Evolutionary conservation across 345 rosid genomes (phyloP), one percentile per base, ranked within the genome.

Genomic region (Lepidium sativum): DNA sequence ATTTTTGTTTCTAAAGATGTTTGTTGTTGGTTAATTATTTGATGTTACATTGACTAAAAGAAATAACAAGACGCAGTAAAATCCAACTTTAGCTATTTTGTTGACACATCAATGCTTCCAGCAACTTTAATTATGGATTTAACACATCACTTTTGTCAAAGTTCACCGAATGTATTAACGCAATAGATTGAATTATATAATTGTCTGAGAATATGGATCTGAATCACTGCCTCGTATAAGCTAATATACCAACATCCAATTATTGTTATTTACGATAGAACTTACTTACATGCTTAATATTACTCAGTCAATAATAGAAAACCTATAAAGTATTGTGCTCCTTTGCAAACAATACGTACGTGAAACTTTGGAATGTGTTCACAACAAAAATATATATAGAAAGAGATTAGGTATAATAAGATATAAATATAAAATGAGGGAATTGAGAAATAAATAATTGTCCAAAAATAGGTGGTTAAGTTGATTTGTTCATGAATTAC

Each of bases 101-200:
- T 60, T 60, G 54, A 44, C 42, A 60, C 42, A 44, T 60, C 54
- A 44, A 18, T 54, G 43, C 43, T n/a, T 54, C 12, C 18, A 57
- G 23, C 41, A 40, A 57, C 38, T 60, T 32, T 43, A 60, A 31
- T 33, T n/a, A 16, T 43, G 41, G 27, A 34, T 32, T 47, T 44
- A 12, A 12, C 20, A 57, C 21, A 57, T 23, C 8, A 9, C 35
- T 40, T 43, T 29, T 31, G 52, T 11, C 8, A 54, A 54, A 54
- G 44, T 25, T 33, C 34, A 11, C 59, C 1, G 41, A 41, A 17
- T 54, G 17, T 16, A 17, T 12, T 16, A 43, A 60, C 7, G 13
- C 15, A 43, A 31, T 16, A 17, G 25, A 38, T 8, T 20, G 47
- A 56, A 21, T 5, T 38, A 16, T 43, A 44, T 9, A 10, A 49